Base-by-base conservation (phyloP, 176 grass and related monocot species). In the Triticum monococcum region DNA sequence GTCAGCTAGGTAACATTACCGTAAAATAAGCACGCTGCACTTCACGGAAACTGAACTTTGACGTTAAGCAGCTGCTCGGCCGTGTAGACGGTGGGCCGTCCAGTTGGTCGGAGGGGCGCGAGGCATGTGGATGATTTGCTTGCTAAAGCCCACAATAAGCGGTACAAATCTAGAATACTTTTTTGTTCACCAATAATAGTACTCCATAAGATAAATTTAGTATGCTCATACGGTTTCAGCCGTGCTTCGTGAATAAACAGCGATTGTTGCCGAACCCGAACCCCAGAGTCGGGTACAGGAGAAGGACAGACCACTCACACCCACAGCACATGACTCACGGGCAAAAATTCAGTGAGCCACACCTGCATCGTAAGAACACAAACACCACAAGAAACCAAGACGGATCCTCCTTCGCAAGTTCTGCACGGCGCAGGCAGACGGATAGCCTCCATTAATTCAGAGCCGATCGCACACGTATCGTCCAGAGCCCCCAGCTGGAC, bases 401-500 rank as follows among this genome's bases (percentile, higher is more conserved):
- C 17, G 24, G 8, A 10, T 9, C 16, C 24, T 25, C 25, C 13
- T 76, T 10, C 28, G 72, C 7, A 31, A 31, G 73, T 46, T 76
- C 2, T 52, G 48, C 14, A 52, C 5, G 48, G 41, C 72, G 8
- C 41, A 50, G 16, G 8, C 41, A 50, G 8, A 30, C 0, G 23
- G 41, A 25, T 9, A 8, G 20, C 61, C 38, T 84, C 75, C 38
- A 76, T 20, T 20, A 54, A 54, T 76, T 52, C 45, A 76, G 45
- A 76, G 28, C 36, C 69, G 23, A 68, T 28, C 8, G 25, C 61
- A 10, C 37, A 14, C 12, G 64, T 79, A 26, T 28, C 68, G 64
- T 88, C 50, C 54, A 59, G 18, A 20, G 18, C 54, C 54, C 54
- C 65, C 79, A 38, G 60, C 88, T 87, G 80, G 80, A 73, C 75